These are phyloP conservation scores for Phyllosticta citrichinensis DNA, from an alignment of 2,329 filamentous ascomycete species.

Conservation along the genomic window DNA sequence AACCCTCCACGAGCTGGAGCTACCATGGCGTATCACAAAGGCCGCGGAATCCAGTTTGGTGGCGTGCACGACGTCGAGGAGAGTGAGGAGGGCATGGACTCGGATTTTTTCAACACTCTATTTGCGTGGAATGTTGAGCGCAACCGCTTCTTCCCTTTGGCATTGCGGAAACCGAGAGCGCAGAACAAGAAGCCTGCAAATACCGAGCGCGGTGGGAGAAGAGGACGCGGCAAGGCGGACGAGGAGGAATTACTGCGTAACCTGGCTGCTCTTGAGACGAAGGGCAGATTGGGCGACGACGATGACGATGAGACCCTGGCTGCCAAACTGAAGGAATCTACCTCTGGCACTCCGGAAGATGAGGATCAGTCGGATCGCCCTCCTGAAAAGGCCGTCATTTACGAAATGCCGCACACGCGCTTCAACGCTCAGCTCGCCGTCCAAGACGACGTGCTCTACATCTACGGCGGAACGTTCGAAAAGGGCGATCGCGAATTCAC, in stretches of 20 bases:
- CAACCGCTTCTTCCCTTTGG: constrained; percentile 85
- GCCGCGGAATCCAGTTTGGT: constrained; percentile 84
- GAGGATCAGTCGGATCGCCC: constrained; percentile 41
- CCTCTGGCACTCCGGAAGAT: constrained; percentile 32
- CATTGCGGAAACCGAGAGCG: constrained; percentile 61
- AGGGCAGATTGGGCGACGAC: constrained; percentile 48
- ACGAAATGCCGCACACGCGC: constrained; percentile 78
- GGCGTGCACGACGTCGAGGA: constrained; percentile 90
- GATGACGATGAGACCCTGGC: constrained; percentile 22
- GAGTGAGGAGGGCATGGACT: constrained; percentile 90
- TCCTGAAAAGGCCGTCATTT: constrained; percentile 47
- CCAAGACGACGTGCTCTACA: constrained; percentile 84
- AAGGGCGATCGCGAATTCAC: constrained; percentile 92
- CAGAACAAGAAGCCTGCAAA: constrained; percentile 49
- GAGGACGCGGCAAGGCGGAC: constrained; percentile 74
- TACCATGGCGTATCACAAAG: constrained; percentile 91
- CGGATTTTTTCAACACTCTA: constrained; percentile 88
- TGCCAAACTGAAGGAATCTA: constrained; percentile 13
- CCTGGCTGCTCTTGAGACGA: constrained; percentile 73
- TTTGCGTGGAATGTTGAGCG: constrained; percentile 93
- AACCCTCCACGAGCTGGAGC: constrained; percentile 75
- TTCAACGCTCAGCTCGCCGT: constrained; percentile 90
- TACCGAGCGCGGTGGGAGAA: constrained; percentile 44
- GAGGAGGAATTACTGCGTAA: constrained; percentile 86
- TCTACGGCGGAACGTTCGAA: constrained; percentile 92